Evolutionary conservation across 305 asterid genomes (phyloP), one percentile per base, ranked within the genome.

Genomic region (Fraxinus velutina): DNA sequence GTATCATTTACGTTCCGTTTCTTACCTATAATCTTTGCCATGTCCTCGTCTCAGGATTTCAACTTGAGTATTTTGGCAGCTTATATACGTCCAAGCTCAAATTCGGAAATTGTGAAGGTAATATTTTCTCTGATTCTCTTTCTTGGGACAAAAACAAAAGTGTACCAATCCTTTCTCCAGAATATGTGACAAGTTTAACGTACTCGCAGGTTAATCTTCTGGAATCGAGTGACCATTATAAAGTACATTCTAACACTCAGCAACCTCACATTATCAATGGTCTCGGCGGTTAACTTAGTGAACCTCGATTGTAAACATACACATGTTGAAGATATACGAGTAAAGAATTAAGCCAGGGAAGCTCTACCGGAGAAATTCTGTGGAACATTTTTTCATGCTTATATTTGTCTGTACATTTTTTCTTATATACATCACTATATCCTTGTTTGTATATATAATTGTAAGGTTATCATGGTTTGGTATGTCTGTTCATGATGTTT

Each of bases 31-130:
- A 42, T 83, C 80, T 42, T 83, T 37, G 66, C 83, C 13, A 82
- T 73, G 5, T 87, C 73, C 85, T 86, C 89, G 36, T 85, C 76
- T 29, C 91, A 95, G 98, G 97, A 93, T 82, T 95, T 95, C 84
- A 90, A 85, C 90, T 84, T 93, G 94, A 93, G 98, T 79, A 78
- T 95, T 80, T 90, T 95, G 91, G 98, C 97, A 27, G 92, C 97
- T 66, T 95, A 92, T 81, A 77, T 88, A 81, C 92, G 92, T 74
- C 97, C 98, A 80, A 91, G 91, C 90, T 92, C 98, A 76, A 88
- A 88, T 81, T 90, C 94, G 9, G 95, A 95, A 90, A 95, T 95
- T 73, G 95, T 95, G 1, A 95, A 95, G 98, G 98, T 93, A 78
- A 12, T 19, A 30, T 19, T 4, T 77, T 71, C 77, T 81, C 42